phyloP scores from a whole-genome alignment of 495 filamentous ascomycete species.

The Annulohypoxylon moriforme region DNA sequence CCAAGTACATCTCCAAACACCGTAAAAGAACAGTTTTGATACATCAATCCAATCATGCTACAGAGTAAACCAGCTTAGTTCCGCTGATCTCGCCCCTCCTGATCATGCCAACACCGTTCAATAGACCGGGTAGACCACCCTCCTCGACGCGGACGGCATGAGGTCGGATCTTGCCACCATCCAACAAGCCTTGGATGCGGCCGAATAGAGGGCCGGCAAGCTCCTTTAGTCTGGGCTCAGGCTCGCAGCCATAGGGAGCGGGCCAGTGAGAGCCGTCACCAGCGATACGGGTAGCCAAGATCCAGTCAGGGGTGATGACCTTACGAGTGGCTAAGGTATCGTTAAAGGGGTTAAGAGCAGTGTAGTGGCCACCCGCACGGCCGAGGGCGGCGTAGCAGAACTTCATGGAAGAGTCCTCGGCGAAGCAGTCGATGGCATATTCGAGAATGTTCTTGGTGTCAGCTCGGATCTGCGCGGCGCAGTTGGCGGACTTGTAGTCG shows the following conservation, averaged over 20 bases:
- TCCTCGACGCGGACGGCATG: slow-evolving; percentile 61
- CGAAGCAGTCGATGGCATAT: slow-evolving; percentile 57
- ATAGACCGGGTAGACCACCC: slow-evolving; percentile 63
- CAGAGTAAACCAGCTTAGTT: slow-evolving; percentile 63
- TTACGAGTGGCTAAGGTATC: slow-evolving; percentile 23
- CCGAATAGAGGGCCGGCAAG: slow-evolving; percentile 54
- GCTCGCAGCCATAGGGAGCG: slow-evolving; percentile 5
- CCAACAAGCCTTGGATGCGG: slow-evolving; percentile 59
- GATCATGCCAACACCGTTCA: slow-evolving; percentile 66
- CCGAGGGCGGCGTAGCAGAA: slow-evolving; percentile 44
- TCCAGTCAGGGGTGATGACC: slow-evolving; percentile 25
- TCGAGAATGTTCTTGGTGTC: slow-evolving; percentile 50
- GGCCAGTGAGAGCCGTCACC: slow-evolving; percentile 13
- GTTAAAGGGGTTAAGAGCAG: slow-evolving; percentile 34
- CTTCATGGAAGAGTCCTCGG: slow-evolving; percentile 36
- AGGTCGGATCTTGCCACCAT: slow-evolving; percentile 59
- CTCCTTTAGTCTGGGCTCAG: slow-evolving; percentile 46
- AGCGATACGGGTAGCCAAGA: slow-evolving; percentile 22
- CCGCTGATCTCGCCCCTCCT: slow-evolving; percentile 63
- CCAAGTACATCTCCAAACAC: slow-evolving; percentile 7
- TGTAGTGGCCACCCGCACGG: slow-evolving; percentile 41
- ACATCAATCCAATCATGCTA: slow-evolving; percentile 4
- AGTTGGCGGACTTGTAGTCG: slow-evolving; percentile 62
- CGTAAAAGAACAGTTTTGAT: neutral
- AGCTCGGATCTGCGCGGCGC: slow-evolving; percentile 56